phyloP scores from a whole-genome alignment of 1,284 basidiomycete genomes.

The Entoloma clypeatum region DNA sequence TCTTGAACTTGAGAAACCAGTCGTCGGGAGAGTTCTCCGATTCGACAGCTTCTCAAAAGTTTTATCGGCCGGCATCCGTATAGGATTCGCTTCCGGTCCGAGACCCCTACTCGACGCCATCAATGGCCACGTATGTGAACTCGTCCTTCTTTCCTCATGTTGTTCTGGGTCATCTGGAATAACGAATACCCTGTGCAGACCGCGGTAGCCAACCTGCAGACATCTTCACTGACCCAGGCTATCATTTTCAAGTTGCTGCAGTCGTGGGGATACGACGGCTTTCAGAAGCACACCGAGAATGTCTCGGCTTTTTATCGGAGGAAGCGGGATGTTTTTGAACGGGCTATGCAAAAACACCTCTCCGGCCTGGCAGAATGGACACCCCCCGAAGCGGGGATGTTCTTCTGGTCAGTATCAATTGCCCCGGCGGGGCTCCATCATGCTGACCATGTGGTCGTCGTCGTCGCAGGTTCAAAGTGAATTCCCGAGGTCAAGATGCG shows the following conservation, averaged over 20 bases:
- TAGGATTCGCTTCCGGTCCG: constrained; percentile 85
- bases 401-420: constrained; percentile 61
- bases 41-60: constrained; percentile 91
- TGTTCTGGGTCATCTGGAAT: too few relatives aligned
- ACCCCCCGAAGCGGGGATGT: constrained; percentile 84
- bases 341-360: constrained; percentile 65
- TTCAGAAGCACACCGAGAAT: constrained; percentile 63
- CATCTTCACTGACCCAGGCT: constrained; percentile 71
- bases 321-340: constrained; percentile 75
- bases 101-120: constrained; percentile 70
- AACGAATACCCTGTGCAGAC: constrained; percentile 52
- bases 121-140: constrained; percentile 57
- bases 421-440: background rate
- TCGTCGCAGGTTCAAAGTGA: constrained; percentile 54
- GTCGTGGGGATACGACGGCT: constrained; percentile 72
- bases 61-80: constrained; percentile 74
- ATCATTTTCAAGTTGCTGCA: constrained; percentile 65
- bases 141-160: constrained; percentile 4
- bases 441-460: constrained; percentile 6
- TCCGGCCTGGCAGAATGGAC: constrained; percentile 76
- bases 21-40: constrained; percentile 75
- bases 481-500: constrained; percentile 27
- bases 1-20: constrained; percentile 58
- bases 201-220: constrained; percentile 70
- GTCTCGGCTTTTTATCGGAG: constrained; percentile 76